Conservation (phyloP, 2,329 filamentous ascomycete genomes). For the Diaporthe sp. region DNA sequence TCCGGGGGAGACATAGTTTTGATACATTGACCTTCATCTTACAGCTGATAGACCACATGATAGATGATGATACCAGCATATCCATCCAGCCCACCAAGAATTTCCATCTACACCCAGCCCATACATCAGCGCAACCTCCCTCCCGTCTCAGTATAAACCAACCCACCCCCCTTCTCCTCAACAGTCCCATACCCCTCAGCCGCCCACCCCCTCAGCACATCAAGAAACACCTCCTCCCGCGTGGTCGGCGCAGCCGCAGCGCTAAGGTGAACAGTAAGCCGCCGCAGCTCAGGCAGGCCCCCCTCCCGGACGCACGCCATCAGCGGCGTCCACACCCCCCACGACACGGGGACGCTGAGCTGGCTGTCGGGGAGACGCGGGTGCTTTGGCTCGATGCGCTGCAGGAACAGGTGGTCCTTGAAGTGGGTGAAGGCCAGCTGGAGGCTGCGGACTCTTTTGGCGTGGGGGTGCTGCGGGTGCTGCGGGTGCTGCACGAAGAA, state of each 20-base stretch:
- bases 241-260: background rate
- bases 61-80: background rate
- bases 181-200: conserved; percentile 20
- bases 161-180: conserved; percentile 20
- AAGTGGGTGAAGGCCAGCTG: conserved; percentile 38
- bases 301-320: conserved; percentile 27
- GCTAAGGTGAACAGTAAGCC: conserved; percentile 20
- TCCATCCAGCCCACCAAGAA: background rate
- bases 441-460: conserved; percentile 35
- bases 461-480: too few relatives aligned
- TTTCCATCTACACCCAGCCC: background rate
- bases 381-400: conserved; percentile 28
- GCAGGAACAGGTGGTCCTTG: conserved; percentile 41
- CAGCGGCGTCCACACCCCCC: conserved; percentile 33
- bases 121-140: background rate
- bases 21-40: background rate
- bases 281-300: conserved; percentile 27
- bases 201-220: conserved; percentile 27
- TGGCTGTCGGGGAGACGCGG: conserved; percentile 16
- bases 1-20: background rate
- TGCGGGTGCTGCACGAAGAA: conserved; percentile 40
- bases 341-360: conserved; percentile 28
- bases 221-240: conserved; percentile 21
- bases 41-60: background rate
- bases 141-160: conserved; percentile 23